A percentile compares a stretch with the other conserved stretches of the same genome.
Conservation (phyloP, 2,329 filamentous ascomycete genomes). For the Colletotrichum sp. region DNA sequence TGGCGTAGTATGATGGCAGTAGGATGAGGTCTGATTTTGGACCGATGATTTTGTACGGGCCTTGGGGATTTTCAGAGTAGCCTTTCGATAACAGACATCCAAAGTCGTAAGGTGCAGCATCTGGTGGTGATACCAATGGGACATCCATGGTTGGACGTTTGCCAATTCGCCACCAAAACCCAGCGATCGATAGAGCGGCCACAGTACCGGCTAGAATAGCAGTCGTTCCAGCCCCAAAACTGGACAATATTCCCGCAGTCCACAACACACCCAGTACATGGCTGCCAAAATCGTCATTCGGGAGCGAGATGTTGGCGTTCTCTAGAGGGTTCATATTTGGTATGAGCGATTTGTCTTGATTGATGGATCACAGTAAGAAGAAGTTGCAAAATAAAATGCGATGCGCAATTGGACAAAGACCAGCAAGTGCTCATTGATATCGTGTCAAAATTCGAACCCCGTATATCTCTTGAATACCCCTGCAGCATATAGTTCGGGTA, state of each 20-base stretch:
- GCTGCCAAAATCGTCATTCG: not conserved
- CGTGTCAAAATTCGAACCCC: not conserved
- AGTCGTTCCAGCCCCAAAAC: not conserved
- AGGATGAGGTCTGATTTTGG: not conserved
- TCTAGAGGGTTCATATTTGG: not conserved
- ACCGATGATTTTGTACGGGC: not conserved
- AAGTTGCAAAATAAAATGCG: no score
- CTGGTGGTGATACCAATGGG: not conserved
- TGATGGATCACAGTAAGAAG: no score
- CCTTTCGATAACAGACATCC: not conserved
- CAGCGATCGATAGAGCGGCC: not conserved
- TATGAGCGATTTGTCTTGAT: not conserved
- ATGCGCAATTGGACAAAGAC: no score
- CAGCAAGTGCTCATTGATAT: no score
- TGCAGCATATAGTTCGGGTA: not conserved
- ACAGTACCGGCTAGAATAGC: not conserved
- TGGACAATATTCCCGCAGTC: not conserved
- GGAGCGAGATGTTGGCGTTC: not conserved
- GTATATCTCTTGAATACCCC: not conserved
- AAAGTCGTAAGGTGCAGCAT: not conserved
- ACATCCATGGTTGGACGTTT: slow-evolving; percentile 17
- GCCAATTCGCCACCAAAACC: slow-evolving; percentile 10
- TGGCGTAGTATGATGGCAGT: not conserved
- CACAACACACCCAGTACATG: not conserved
- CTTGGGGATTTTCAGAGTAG: not conserved